Base-by-base conservation (phyloP, 2,329 filamentous ascomycete genomes). In the Dactylellina sp. region DNA sequence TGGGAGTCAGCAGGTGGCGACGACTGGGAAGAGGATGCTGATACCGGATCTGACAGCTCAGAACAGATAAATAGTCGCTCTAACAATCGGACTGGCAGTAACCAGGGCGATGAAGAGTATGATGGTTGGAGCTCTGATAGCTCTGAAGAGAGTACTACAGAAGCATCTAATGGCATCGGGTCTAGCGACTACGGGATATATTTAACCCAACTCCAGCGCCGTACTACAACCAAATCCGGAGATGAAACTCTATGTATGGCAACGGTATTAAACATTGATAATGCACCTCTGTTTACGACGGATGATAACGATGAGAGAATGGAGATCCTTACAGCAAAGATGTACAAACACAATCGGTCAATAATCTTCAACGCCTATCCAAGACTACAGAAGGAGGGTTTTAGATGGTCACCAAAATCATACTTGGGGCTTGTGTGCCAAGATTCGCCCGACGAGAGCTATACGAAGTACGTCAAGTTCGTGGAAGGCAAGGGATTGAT, bases 171-270 rank as follows among this genome's bases (percentile, higher is more conserved):
- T 46, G 49, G 22, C 18, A 62, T 18, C 32, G 50, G 18, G 4
- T 28, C 49, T n/a, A 71, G 37, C 32, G 57, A 63, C 37, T 39
- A 49, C 22, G 22, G 25, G 11, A 12, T 46, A n/a, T 46, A 46
- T 12, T 20, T 46, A 4, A 22, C n/a, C 20, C 25, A 57, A n/a
- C 57, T 71, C 1, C 25, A 44, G 6, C 56, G 71, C 14, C 44
- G 71, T 16, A 28, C 55, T 18, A 74, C 68, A 11, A 66, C 59
- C 24, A 60, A 47, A 39, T 55, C 49, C 37, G 68, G 53, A 6
- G 72, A 75, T 35, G 72, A 75, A 46, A 65, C 68, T 4, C 75
- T 75, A 32, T 75, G 68, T 18, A 28, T 75, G 12, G 66, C 72
- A 12, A 68, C 68, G 12, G 59, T 75, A 1, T 25, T 75, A 1